Conservation (phyloP, 2,329 filamentous ascomycete species). For the Aspergillus neoniger region DNA sequence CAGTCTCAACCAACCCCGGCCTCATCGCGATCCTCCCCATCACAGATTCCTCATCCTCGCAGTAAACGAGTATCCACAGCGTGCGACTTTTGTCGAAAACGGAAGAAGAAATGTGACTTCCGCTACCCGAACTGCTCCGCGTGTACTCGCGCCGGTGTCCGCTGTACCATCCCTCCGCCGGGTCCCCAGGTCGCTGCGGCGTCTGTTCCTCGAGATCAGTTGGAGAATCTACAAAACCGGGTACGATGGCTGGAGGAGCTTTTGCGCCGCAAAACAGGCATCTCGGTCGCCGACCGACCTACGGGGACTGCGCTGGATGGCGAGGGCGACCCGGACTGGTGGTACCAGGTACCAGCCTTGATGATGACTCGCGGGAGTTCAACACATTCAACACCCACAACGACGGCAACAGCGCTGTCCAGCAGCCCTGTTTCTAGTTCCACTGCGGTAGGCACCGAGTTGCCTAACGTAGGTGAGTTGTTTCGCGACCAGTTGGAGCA, state of each 20-base stretch:
- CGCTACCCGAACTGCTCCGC: conserved; percentile 45
- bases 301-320: conserved; percentile 38
- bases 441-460: conserved; percentile 29
- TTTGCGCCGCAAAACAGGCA: conserved; percentile 37
- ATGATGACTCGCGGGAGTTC: conserved; percentile 34
- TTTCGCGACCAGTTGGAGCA: conserved; percentile 44
- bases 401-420: conserved; percentile 14
- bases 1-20: neutral
- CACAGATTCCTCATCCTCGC: conserved; percentile 17
- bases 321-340: conserved; percentile 38
- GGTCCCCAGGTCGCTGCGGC: conserved; percentile 41
- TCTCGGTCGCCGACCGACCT: conserved; percentile 34
- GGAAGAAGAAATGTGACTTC: conserved; percentile 47
- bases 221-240: conserved; percentile 43
- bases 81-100: conserved; percentile 44
- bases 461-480: conserved; percentile 44
- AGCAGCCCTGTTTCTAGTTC: conserved; percentile 19
- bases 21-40: conserved; percentile 12
- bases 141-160: conserved; percentile 43
- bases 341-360: conserved; percentile 42
- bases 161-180: conserved; percentile 42
- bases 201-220: conserved; percentile 42
- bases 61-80: conserved; percentile 44
- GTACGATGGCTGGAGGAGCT: conserved; percentile 43
- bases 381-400: conserved; percentile 23